phyloP scores from a whole-genome alignment of 1,139 yeast species.

The Sugiyamaella pinicola region DNA sequence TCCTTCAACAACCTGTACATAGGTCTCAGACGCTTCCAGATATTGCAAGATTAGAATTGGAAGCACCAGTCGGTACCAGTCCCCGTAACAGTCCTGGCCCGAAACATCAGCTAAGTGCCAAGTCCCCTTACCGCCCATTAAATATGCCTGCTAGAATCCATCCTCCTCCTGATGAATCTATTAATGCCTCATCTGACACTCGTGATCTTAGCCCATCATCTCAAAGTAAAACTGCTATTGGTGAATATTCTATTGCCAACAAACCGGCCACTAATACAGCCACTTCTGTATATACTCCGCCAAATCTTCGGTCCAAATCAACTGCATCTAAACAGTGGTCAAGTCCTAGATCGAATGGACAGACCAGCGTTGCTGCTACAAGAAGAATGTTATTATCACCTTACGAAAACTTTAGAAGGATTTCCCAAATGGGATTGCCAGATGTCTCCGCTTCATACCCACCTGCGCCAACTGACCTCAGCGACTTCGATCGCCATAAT shows the following conservation, averaged over 20 bases:
- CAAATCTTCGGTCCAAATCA: constrained; percentile 30
- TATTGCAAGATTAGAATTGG: constrained; percentile 11
- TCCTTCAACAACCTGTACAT: background rate
- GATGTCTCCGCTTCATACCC: constrained; percentile 2
- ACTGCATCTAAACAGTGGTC: constrained; percentile 31
- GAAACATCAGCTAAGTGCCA: constrained; percentile 16
- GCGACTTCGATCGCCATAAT: background rate
- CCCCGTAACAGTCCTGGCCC: constrained; percentile 14
- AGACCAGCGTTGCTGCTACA: constrained; percentile 31
- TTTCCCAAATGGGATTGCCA: constrained; percentile 19
- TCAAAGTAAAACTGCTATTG: constrained; percentile 19
- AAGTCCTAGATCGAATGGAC: constrained; percentile 26
- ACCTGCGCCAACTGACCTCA: background rate
- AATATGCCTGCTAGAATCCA: constrained; percentile 23
- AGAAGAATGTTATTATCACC: constrained; percentile 33
- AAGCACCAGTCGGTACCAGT: background rate
- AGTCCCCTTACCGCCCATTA: constrained; percentile 27
- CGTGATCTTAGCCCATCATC: constrained; percentile 10
- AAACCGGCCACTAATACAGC: background rate
- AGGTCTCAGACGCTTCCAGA: constrained; percentile 23
- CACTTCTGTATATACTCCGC: constrained; percentile 9
- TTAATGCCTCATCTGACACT: constrained; percentile 1
- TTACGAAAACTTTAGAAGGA: constrained; percentile 24
- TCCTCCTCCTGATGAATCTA: constrained; percentile 11
- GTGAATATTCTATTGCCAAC: constrained; percentile 5